Base-by-base conservation (phyloP, 768 basidiomycete genomes). In the Russula compacta region DNA sequence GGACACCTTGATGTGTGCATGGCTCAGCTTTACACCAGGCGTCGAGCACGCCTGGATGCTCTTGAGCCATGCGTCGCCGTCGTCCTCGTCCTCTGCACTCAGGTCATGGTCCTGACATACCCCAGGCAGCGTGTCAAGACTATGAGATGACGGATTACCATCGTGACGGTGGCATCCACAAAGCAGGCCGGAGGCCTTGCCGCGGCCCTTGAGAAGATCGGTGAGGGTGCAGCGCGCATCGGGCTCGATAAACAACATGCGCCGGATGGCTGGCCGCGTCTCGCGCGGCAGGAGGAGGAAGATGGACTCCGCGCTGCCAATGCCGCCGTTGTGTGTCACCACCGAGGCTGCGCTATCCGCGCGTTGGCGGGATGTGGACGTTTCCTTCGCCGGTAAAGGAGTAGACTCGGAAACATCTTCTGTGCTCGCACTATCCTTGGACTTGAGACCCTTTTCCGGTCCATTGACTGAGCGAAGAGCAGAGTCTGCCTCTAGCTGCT, bases 261-360 rank as follows among this genome's bases (percentile, higher is more conserved):
- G 83, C 60, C 92, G 88, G 61, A 99, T 80, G 14, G 89, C 92
- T 7, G 86, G 81, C 43, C 97, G 83, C 14, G 92, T 85, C 75
- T 99, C 95, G 56, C 97, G 86, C 2, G 97, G 97, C 24, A 99
- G 80, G 10, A 98, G 79, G 19, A 95, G 85, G 79, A 99, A 98
- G 69, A 99, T 97, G 8, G 92, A 94, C 71, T 98, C 95, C 32
- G 92, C 85, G 19, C 89, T 87, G 57, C 81, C 56, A 1, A 58
- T 81, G 24, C 81, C 83, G 54, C 75, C 70, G 66, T 83, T 81
- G 78, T 83, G 88, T 1, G 91, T 92, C 46, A 81, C 73, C 54
- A 84, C 80, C 48, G 71, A 71, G n/a, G 73, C 68, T 21, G 64
- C 36, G 65, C 70, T 71, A 66, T 72, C 71, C 44, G 70, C 70